These are phyloP conservation scores for Protea cynaroides DNA, from an alignment of 164 flowering plant genomes.

Conservation along the genomic window DNA sequence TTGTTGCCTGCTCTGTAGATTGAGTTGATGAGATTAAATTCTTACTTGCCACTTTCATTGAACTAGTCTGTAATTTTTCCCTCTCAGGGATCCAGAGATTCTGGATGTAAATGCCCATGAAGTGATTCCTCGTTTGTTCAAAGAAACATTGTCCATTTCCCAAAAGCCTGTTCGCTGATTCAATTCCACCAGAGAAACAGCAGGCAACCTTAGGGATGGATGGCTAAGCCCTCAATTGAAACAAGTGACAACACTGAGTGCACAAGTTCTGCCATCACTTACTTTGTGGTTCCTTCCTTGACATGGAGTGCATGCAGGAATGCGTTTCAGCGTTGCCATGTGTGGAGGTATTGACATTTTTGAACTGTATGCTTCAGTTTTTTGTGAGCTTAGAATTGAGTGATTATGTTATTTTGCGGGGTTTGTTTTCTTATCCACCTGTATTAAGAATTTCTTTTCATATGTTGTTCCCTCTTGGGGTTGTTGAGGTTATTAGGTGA, in stretches of 20 bases:
- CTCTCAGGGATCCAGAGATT: constrained; percentile 70
- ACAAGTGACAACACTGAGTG: background rate
- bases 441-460: background rate
- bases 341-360: background rate
- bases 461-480: background rate
- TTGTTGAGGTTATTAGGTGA: background rate
- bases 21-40: background rate
- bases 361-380: background rate
- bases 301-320: background rate
- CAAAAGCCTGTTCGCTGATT: constrained; percentile 2
- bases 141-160: constrained; percentile 21
- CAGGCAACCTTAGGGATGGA: background rate
- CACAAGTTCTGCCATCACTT: background rate
- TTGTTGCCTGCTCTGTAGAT: background rate
- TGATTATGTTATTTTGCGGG: background rate
- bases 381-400: background rate
- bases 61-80: background rate
- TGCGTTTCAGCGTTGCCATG: background rate
- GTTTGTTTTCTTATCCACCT: background rate
- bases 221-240: background rate
- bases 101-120: constrained; percentile 68
- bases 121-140: constrained; percentile 73
- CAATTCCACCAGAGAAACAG: background rate
- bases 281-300: constrained; percentile 5
- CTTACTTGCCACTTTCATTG: background rate